These are phyloP conservation scores for Ogataea hybrid DNA, from an alignment of 1,139 yeast genomes.

Conservation along the genomic window DNA sequence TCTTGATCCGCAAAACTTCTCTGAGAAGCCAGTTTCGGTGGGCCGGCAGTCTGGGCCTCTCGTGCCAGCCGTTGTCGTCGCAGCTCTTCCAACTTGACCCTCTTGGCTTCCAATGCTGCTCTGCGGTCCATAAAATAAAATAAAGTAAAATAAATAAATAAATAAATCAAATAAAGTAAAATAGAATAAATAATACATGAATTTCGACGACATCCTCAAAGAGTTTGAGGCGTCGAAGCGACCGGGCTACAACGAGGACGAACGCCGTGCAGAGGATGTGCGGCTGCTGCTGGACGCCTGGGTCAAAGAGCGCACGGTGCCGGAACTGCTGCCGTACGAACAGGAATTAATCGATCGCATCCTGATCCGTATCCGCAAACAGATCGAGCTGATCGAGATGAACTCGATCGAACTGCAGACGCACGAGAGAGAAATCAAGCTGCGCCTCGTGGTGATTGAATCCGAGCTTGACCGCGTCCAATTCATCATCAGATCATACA, in stretches of 20 bases:
- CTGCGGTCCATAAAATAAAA: constrained; percentile 26
- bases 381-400: constrained; percentile 68
- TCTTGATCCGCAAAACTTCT: too few relatives aligned
- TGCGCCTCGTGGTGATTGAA: constrained; percentile 80
- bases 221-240: constrained; percentile 49
- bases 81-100: constrained; percentile 44
- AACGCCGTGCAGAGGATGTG: constrained; percentile 34
- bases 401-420: constrained; percentile 51
- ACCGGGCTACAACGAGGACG: constrained; percentile 25
- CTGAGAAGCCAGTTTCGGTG: too few relatives aligned
- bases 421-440: constrained; percentile 63
- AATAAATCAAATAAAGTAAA: background rate
- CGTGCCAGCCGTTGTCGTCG: constrained; percentile 34
- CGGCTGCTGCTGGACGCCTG: constrained; percentile 58
- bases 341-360: constrained; percentile 55
- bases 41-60: background rate
- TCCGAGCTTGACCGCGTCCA: constrained; percentile 88
- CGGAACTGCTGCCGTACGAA: constrained; percentile 77
- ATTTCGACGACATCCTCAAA: constrained; percentile 65
- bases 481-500: constrained; percentile 73
- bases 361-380: constrained; percentile 57
- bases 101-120: constrained; percentile 40
- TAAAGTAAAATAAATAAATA: background rate
- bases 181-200: constrained; percentile 31
- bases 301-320: constrained; percentile 83